Base-by-base conservation (phyloP, 1,284 basidiomycete genomes). In the Naganishia sp. region DNA sequence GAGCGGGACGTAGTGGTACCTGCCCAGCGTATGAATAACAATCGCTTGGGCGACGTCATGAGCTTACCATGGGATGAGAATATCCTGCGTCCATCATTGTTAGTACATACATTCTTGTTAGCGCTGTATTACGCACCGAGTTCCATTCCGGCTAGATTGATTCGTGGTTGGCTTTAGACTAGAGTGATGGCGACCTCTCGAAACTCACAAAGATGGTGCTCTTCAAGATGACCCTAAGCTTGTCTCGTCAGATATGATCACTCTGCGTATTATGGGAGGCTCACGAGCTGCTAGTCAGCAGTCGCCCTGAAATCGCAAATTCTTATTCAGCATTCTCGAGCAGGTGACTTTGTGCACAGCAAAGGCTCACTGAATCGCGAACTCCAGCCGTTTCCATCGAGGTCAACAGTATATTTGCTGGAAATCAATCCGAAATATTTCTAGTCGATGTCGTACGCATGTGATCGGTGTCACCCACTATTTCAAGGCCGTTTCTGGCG, bases 301-400 rank as follows among this genome's bases (percentile, higher is more conserved):
- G 63, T 36, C 81, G 73, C 52, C 77, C 54, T 75, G 72, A 66
- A 73, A 74, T 49, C 69, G 68, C 2, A 69, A 70, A 28, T 28
- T 1, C 3, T 28, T 1, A 28, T 28, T 43, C 60, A 66, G 44
- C 36, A 39, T 28, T 39, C 15, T 57, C 39, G 25, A 39, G 43
- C 16, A n/a, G 23, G 50, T 11, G 28, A n/a, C 53, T 50, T 50
- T 31, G 53, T 39, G n/a, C 42, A 28, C n/a, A 55, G 57, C 59
- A 45, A 63, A n/a, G 28, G 42, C 57, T 59, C 54, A 57, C 65
- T 66, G 68, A 78, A 79, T 15, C 79, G 70, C 49, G 76, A 77
- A 63, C 74, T 75, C 81, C 80, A 82, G 2, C 78, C 80, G 60
- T 82, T 81, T 5, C 81, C 81, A 66, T 82, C 81, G 11, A 82